These are phyloP conservation scores for Lasiodiplodia sp. DNA, from an alignment of 2,329 filamentous ascomycete species.

Conservation along the genomic window DNA sequence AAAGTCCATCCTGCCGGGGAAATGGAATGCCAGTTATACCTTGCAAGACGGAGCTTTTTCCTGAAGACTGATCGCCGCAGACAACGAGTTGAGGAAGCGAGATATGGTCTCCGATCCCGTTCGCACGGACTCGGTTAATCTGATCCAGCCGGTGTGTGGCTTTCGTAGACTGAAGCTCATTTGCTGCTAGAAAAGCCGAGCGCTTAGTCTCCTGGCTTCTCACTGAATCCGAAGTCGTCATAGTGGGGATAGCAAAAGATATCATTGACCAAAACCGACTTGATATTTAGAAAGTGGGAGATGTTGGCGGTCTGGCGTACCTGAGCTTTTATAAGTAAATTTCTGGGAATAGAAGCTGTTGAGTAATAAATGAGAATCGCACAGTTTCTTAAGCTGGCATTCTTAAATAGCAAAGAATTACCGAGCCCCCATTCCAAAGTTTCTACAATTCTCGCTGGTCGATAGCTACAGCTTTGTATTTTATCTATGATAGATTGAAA, in stretches of 20 bases:
- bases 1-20: conserved; percentile 40
- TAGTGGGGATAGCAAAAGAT: background rate
- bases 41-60: conserved; percentile 43
- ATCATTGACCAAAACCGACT: too few species aligned
- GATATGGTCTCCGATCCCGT: conserved; percentile 28
- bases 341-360: too few species aligned
- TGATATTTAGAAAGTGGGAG: too few species aligned
- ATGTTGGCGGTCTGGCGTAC: too few species aligned
- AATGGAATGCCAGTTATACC: conserved; percentile 41
- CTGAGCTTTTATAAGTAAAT: too few species aligned
- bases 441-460: too few species aligned
- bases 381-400: too few species aligned
- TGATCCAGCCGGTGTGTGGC: conserved; percentile 29
- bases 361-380: too few species aligned
- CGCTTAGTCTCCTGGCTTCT: background rate
- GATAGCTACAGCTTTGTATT: too few species aligned
- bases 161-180: background rate
- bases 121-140: conserved; percentile 30
- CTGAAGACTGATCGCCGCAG: conserved; percentile 43
- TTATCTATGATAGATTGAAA: too few species aligned
- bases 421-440: too few species aligned
- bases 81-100: conserved; percentile 41
- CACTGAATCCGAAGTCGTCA: background rate
- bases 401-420: too few species aligned
- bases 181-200: background rate